Evolutionary conservation across 495 filamentous ascomycete genomes (phyloP).

Genomic region (Penicillium desertorum): DNA sequence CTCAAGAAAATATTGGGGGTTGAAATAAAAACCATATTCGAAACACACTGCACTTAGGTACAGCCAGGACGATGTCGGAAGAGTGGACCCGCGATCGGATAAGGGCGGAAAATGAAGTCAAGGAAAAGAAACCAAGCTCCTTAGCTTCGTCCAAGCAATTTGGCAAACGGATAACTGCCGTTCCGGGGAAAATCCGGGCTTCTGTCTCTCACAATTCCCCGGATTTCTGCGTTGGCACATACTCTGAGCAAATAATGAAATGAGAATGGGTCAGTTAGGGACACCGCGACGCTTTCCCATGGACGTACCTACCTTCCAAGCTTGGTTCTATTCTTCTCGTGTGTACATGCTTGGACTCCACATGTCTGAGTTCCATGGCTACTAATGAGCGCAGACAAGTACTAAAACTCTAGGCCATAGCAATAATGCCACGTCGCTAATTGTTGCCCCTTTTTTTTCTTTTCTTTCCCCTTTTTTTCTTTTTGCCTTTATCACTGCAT

Average conservation of each 20-base stretch:
- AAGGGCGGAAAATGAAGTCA: neutral
- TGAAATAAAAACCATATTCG: no score
- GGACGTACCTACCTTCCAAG: neutral
- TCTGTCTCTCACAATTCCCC: no score
- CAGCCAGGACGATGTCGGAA: neutral
- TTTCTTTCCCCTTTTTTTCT: no score
- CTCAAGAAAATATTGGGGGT: no score
- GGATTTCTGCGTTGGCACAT: no score
- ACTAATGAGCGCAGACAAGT: slow-evolving; percentile 18
- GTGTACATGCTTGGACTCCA: neutral
- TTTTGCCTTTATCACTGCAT: slow-evolving; percentile 30
- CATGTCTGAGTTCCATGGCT: neutral
- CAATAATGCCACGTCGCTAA: slow-evolving; percentile 28
- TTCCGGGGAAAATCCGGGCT: no score
- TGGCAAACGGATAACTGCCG: no score
- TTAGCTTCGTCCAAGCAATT: no score
- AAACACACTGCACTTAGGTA: no score
- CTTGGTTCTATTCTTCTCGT: slow-evolving; percentile 15
- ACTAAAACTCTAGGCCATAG: slow-evolving; percentile 33
- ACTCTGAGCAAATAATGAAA: no score
- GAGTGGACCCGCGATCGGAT: neutral
- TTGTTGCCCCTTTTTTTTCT: slow-evolving; percentile 34
- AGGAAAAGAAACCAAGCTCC: neutral
- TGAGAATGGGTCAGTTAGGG: no score
- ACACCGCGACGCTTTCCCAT: no score